phyloP scores from a whole-genome alignment of 768 basidiomycete genomes.

The Panellus pusillus region DNA sequence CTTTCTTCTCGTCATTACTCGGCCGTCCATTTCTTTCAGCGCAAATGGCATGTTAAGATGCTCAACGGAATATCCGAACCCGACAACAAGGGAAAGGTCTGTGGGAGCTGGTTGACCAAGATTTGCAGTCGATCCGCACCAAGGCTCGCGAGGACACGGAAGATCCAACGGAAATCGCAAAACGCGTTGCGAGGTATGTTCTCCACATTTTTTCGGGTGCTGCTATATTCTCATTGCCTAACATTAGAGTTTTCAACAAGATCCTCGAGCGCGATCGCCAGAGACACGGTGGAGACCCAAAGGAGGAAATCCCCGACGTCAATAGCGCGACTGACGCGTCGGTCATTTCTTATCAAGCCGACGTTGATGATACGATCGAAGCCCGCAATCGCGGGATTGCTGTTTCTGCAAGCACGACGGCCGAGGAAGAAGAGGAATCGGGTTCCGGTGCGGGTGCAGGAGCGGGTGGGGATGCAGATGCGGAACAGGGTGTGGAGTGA shows the following conservation, averaged over 20 bases:
- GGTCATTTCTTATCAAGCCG: slow-evolving; percentile 1
- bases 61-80: neutral
- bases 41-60: slow-evolving; percentile 2
- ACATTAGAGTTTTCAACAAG: neutral
- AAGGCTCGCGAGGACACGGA: neutral
- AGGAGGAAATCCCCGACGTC: neutral
- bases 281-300: neutral
- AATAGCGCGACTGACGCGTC: neutral
- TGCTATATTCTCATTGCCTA: neutral
- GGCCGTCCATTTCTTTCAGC: neutral
- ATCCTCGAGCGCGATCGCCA: neutral
- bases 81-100: neutral
- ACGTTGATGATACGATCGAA: neutral
- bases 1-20: neutral
- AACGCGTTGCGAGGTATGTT: neutral
- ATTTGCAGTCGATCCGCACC: neutral
- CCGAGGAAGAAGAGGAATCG: neutral
- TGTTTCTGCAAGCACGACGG: neutral
- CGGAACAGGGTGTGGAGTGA: too few species aligned
- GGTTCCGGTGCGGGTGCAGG: neutral
- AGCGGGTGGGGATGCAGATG: neutral
- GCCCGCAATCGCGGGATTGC: neutral
- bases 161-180: neutral
- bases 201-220: too few species aligned
- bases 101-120: neutral